Conservation (phyloP, 2,329 filamentous ascomycete genomes). For the Calycina herbarum region DNA sequence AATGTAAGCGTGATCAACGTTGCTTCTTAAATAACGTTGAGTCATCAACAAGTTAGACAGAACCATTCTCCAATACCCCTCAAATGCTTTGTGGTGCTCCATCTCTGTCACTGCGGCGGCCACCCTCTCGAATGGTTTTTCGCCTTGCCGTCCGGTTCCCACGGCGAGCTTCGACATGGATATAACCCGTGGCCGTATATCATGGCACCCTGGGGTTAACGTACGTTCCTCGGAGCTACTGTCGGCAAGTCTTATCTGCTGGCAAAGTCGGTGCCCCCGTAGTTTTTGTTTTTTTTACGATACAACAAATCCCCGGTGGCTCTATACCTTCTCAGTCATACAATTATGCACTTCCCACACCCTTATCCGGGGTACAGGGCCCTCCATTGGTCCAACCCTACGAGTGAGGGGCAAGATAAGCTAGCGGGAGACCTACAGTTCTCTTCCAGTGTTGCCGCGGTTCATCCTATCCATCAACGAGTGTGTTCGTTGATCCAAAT, state of each 20-base stretch:
- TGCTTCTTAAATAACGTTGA: too few species aligned
- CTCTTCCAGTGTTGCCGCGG: neutral
- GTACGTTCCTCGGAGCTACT: constrained; percentile 1
- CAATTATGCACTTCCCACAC: neutral
- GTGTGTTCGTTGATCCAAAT: neutral
- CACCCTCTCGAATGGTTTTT: too few species aligned
- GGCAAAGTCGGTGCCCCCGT: neutral
- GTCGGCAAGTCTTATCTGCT: neutral
- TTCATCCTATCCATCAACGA: constrained; percentile 2
- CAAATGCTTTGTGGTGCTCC: too few species aligned
- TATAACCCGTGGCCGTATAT: neutral
- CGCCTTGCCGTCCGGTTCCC: too few species aligned
- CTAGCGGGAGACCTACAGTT: neutral
- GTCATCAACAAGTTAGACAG: too few species aligned
- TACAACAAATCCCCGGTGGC: neutral
- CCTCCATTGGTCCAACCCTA: neutral
- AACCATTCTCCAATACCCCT: too few species aligned
- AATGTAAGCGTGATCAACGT: too few species aligned
- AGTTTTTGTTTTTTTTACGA: neutral
- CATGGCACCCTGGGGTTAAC: neutral
- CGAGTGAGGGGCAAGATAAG: neutral
- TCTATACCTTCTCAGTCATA: neutral
- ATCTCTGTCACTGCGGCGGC: too few species aligned
- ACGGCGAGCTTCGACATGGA: too few species aligned
- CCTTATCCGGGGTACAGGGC: neutral